Percentiles rank a stretch among this genome's conserved stretches.
Evolutionary conservation across 805 yeast species (phyloP).

Genomic region (Ogataea paradorogensis): DNA sequence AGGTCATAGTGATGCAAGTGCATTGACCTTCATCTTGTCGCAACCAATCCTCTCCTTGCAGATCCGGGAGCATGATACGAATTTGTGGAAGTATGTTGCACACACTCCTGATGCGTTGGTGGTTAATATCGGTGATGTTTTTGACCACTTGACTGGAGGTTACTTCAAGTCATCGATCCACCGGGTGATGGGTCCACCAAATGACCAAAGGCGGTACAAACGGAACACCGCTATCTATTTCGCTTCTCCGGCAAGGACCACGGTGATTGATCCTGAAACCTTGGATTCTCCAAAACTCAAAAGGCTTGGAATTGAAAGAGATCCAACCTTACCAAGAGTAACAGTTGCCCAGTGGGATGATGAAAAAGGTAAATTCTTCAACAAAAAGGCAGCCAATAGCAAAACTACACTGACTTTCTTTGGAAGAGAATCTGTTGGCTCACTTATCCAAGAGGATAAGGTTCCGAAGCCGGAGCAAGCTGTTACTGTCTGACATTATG

Average conservation of each 20-base stretch:
- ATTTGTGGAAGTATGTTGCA: constrained; percentile 39
- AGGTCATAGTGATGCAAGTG: constrained; percentile 47
- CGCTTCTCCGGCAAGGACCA: not conserved
- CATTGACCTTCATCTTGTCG: constrained; percentile 39
- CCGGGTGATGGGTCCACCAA: constrained; percentile 47
- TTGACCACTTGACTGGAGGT: constrained; percentile 44
- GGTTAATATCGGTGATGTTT: constrained; percentile 41
- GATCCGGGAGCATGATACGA: constrained; percentile 36
- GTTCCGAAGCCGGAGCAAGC: too few relatives aligned
- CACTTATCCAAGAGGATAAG: not conserved
- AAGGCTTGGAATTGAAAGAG: not conserved
- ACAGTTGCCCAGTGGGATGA: not conserved
- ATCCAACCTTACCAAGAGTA: not conserved
- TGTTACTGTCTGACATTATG: too few relatives aligned
- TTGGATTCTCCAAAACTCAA: not conserved
- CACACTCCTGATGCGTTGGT: constrained; percentile 39
- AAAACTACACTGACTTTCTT: not conserved
- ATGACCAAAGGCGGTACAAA: constrained; percentile 32
- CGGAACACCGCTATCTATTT: not conserved
- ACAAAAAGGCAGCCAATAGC: not conserved
- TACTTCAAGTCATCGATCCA: constrained; percentile 47
- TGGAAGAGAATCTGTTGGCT: not conserved
- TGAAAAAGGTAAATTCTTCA: not conserved
- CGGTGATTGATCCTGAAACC: not conserved
- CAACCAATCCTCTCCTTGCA: constrained; percentile 42